Evolutionary conservation across 169 alveolate genomes (phyloP).

Genomic region (Plasmodium adleri): DNA sequence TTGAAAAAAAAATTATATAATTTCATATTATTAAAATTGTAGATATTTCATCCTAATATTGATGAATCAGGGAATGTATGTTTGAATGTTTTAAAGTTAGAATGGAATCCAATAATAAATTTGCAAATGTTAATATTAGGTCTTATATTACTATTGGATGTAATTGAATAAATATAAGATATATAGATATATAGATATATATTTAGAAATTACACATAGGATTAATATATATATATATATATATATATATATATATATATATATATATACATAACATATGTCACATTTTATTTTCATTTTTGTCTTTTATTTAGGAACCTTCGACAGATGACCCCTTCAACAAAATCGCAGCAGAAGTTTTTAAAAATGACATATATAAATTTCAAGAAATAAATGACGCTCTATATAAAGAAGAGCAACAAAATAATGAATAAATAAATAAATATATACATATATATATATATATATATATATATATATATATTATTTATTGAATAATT

Average conservation of each 20-base stretch:
- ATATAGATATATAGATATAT: neutral
- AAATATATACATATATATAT: no score
- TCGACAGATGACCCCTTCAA: conserved; percentile 73
- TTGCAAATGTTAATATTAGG: conserved; percentile 69
- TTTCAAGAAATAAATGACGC: conserved; percentile 59
- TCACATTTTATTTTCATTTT: neutral
- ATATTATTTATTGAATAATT: no score
- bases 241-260: neutral
- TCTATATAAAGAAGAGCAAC: conserved; percentile 4
- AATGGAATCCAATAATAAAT: conserved; percentile 69
- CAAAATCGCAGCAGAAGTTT: conserved; percentile 46
- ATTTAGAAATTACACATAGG: neutral
- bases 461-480: no score
- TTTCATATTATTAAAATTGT: neutral
- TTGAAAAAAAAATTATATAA: neutral
- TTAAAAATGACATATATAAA: conserved; percentile 19
- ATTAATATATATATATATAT: conserved; percentile 3
- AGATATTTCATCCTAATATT: conserved; percentile 75
- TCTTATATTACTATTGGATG: conserved; percentile 40
- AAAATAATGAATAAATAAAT: no score
- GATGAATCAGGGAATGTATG: conserved; percentile 72
- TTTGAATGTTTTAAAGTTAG: conserved; percentile 67
- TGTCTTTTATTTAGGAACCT: conserved; percentile 48
- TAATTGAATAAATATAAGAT: conserved; percentile 4
- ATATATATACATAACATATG: neutral